Percentiles rank a stretch among this genome's conserved stretches.
These are phyloP conservation scores for Clitopilus passeckerianus DNA, from an alignment of 768 basidiomycete species.

Conservation along the genomic window DNA sequence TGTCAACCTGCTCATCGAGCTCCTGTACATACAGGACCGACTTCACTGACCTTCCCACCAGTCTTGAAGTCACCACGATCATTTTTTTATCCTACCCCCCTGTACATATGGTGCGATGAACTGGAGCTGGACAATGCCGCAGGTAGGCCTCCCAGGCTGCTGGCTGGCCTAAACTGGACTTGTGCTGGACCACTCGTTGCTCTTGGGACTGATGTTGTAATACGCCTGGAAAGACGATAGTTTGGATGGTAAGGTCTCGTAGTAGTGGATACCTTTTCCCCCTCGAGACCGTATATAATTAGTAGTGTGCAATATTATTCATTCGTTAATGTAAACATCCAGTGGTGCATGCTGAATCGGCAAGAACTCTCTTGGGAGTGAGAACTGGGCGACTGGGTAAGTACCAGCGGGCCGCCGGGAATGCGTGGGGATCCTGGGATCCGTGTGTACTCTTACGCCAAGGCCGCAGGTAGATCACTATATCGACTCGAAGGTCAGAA, in stretches of 20 bases:
- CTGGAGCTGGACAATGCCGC: background rate
- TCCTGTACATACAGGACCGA: background rate
- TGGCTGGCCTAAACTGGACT: background rate
- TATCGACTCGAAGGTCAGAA: no score
- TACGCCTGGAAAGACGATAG: background rate
- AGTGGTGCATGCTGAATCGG: background rate
- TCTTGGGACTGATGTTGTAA: background rate
- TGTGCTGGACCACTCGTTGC: background rate
- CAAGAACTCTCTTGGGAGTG: no score
- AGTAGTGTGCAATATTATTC: background rate
- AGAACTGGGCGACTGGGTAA: background rate
- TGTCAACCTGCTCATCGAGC: background rate
- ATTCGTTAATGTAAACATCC: background rate
- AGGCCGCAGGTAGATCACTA: no score
- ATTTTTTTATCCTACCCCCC: background rate
- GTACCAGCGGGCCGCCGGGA: background rate
- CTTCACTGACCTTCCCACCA: background rate
- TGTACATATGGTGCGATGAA: background rate
- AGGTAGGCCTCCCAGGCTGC: background rate
- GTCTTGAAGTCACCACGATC: background rate
- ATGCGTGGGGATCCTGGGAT: no score
- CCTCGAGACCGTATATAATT: background rate
- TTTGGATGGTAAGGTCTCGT: background rate
- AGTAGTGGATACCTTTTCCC: background rate
- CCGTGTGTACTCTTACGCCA: no score